phyloP scores from a whole-genome alignment of 768 basidiomycete genomes.

The Rhizopogon vulgaris region DNA sequence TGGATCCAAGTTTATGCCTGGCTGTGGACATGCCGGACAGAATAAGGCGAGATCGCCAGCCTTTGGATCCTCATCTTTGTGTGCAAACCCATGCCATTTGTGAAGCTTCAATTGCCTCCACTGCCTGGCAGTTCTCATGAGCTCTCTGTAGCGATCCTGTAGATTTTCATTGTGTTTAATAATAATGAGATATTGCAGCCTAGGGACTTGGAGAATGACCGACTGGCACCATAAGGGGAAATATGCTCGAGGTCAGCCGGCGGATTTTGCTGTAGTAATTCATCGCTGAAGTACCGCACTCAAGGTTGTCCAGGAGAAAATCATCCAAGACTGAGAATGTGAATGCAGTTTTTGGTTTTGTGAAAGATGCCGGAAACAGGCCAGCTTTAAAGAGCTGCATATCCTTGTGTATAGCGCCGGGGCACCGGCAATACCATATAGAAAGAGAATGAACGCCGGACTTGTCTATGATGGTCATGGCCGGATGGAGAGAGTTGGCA shows the following conservation, averaged over 20 bases:
- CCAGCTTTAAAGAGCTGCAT: not conserved
- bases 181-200: too few species aligned
- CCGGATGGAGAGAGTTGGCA: too few species aligned
- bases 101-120: conserved; percentile 13
- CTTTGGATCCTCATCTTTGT: conserved; percentile 5
- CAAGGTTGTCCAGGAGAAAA: not conserved
- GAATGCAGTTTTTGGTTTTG: not conserved
- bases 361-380: not conserved
- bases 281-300: not conserved
- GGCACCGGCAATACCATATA: not conserved
- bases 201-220: too few species aligned
- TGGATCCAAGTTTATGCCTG: too few species aligned
- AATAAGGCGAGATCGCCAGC: not conserved
- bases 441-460: not conserved
- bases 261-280: not conserved
- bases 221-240: not conserved
- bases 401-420: not conserved
- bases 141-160: conserved; percentile 11
- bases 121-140: conserved; percentile 9
- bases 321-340: not conserved
- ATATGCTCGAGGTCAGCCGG: not conserved
- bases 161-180: not conserved
- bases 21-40: too few species aligned
- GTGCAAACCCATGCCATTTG: conserved; percentile 9
- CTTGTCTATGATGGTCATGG: not conserved